Conservation (phyloP, 2,329 filamentous ascomycete genomes). For the Botrytis pseudocinerea region DNA sequence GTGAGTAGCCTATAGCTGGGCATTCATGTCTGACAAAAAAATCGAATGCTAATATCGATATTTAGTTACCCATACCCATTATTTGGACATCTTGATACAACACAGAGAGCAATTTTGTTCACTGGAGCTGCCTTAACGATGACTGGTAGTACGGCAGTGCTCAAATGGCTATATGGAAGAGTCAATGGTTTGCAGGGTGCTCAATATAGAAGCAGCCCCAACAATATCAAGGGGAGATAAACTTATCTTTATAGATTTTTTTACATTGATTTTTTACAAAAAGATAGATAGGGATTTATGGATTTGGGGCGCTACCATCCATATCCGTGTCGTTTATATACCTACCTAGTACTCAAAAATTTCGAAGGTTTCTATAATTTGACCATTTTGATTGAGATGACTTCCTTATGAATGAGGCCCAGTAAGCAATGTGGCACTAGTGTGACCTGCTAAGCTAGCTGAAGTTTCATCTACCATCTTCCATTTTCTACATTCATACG, state of each 20-base stretch:
- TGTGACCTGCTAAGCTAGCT: not conserved
- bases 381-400: not conserved
- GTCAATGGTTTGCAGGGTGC: constrained; percentile 59
- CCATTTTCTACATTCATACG: not conserved
- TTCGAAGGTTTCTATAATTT: not conserved
- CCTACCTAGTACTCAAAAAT: not conserved
- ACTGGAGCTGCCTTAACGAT: constrained; percentile 68
- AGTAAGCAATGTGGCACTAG: not conserved
- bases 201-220: constrained; percentile 36
- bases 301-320: not conserved
- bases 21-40: not conserved
- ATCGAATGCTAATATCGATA: constrained; percentile 19
- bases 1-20: constrained; percentile 45
- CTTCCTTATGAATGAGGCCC: too few relatives aligned
- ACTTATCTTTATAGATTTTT: not conserved
- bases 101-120: constrained; percentile 69
- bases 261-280: too few relatives aligned
- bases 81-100: constrained; percentile 66
- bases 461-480: not conserved
- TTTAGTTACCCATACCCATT: constrained; percentile 82
- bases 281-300: not conserved
- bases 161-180: constrained; percentile 70
- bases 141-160: constrained; percentile 64
- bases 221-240: constrained; percentile 21
- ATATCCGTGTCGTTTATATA: not conserved